These are phyloP conservation scores for Globisporangium takayamanum DNA, from an alignment of 352 stramenopile species.

Conservation along the genomic window DNA sequence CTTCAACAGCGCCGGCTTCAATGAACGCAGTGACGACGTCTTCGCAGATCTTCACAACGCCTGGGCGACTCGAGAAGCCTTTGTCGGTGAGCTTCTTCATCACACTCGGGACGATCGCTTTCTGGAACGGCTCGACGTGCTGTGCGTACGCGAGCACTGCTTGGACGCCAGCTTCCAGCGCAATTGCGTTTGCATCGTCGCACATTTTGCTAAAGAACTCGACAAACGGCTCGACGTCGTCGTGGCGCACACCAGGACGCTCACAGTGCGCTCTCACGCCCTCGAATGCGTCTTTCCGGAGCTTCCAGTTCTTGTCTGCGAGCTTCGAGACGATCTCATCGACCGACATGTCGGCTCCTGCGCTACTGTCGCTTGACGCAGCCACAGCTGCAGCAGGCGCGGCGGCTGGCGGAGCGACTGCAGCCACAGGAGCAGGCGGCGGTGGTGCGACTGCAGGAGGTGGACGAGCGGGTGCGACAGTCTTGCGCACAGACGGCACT, in stretches of 20 bases:
- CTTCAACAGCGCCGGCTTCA: slow-evolving; percentile 63
- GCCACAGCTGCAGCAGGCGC: neutral
- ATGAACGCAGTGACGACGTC: slow-evolving; percentile 72
- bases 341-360: slow-evolving; percentile 22
- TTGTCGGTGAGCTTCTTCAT: slow-evolving; percentile 83
- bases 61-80: slow-evolving; percentile 70
- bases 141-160: slow-evolving; percentile 69
- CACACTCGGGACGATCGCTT: slow-evolving; percentile 51
- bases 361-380: neutral
- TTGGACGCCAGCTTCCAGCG: slow-evolving; percentile 69
- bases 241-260: slow-evolving; percentile 28
- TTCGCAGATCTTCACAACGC: slow-evolving; percentile 73
- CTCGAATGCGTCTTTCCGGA: slow-evolving; percentile 78
- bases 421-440: neutral
- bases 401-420: neutral
- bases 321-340: slow-evolving; percentile 51
- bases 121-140: slow-evolving; percentile 59
- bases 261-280: slow-evolving; percentile 63
- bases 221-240: slow-evolving; percentile 42
- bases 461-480: slow-evolving; percentile 18
- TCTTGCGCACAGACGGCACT: slow-evolving; percentile 13
- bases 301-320: slow-evolving; percentile 84
- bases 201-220: slow-evolving; percentile 77
- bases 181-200: slow-evolving; percentile 75
- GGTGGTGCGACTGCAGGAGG: neutral